Conservation (phyloP, 2,329 filamentous ascomycete genomes). For the Fusarium sublunatum region DNA sequence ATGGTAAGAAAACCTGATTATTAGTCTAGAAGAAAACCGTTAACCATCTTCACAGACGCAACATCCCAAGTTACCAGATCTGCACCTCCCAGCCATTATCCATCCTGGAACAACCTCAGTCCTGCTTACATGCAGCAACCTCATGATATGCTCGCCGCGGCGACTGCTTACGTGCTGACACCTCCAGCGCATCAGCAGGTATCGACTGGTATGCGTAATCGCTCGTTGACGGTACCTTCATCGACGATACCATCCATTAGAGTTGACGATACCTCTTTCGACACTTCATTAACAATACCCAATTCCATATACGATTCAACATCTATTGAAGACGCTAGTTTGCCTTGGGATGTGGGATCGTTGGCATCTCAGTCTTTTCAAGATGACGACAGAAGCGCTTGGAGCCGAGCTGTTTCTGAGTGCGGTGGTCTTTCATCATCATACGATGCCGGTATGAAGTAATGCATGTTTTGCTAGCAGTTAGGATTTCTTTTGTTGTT, state of each 20-base stretch:
- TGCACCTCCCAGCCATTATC: conserved; percentile 29
- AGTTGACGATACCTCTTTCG: conserved; percentile 20
- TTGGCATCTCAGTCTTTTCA: conserved; percentile 27
- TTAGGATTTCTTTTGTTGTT: conserved; percentile 2
- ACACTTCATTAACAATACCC: conserved; percentile 7
- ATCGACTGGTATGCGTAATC: background rate
- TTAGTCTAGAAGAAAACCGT: background rate
- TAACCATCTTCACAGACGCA: conserved; percentile 13
- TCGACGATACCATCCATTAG: conserved; percentile 21
- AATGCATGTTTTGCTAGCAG: background rate
- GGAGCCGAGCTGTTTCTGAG: conserved; percentile 31
- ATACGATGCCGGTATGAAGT: conserved; percentile 28
- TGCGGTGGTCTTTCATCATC: conserved; percentile 16
- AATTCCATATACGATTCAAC: conserved; percentile 23
- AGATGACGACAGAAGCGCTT: conserved; percentile 23
- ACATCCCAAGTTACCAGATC: conserved; percentile 16
- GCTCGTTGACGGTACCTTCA: conserved; percentile 18
- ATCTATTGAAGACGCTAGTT: conserved; percentile 31
- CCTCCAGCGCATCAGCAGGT: conserved; percentile 13
- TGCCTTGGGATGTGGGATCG: conserved; percentile 28
- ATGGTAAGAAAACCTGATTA: conserved; percentile 17
- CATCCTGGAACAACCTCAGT: conserved; percentile 4
- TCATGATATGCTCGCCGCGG: background rate
- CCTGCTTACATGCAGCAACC: conserved; percentile 14
- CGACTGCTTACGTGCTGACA: conserved; percentile 3